phyloP scores from a whole-genome alignment of 169 alveolate species.

The Cryptosporidium parvum region DNA sequence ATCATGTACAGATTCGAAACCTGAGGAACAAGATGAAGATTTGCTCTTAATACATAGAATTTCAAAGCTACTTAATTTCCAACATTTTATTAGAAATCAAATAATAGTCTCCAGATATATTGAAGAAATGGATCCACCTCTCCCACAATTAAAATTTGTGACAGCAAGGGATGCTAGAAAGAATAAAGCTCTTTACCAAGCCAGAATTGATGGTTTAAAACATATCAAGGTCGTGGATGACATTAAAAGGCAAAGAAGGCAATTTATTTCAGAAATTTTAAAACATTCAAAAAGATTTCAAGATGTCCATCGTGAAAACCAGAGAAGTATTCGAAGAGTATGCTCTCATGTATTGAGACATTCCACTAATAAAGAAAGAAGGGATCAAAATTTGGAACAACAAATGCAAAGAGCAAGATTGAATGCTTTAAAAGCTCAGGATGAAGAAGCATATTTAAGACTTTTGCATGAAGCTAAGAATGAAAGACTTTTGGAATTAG shows the following conservation, averaged over 20 bases:
- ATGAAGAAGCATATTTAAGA: constrained; percentile 91
- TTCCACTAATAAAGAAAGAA: constrained; percentile 49
- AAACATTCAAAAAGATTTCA: constrained; percentile 58
- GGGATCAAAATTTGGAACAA: constrained; percentile 70
- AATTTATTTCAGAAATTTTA: constrained; percentile 58
- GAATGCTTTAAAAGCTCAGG: constrained; percentile 88
- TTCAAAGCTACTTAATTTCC: constrained; percentile 42
- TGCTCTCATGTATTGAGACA: constrained; percentile 71
- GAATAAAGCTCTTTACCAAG: constrained; percentile 68
- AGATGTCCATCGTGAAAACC: constrained; percentile 65
- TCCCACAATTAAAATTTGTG: constrained; percentile 54
- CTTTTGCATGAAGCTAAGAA: constrained; percentile 92
- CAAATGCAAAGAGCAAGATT: constrained; percentile 80
- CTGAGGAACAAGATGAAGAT: not conserved
- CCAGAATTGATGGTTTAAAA: constrained; percentile 73
- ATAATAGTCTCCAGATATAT: constrained; percentile 65
- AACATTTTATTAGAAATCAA: constrained; percentile 62
- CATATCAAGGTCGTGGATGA: constrained; percentile 41
- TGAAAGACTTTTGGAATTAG: constrained; percentile 90
- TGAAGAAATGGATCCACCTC: constrained; percentile 67
- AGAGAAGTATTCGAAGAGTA: constrained; percentile 52
- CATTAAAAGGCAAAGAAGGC: constrained; percentile 60
- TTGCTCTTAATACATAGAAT: not conserved
- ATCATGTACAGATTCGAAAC: not conserved
- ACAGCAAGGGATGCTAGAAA: constrained; percentile 73